A percentile compares a stretch with the other conserved stretches of the same genome.
Evolutionary conservation across 148 eudicot species (phyloP).

Genomic region (Diospyros lotus): DNA sequence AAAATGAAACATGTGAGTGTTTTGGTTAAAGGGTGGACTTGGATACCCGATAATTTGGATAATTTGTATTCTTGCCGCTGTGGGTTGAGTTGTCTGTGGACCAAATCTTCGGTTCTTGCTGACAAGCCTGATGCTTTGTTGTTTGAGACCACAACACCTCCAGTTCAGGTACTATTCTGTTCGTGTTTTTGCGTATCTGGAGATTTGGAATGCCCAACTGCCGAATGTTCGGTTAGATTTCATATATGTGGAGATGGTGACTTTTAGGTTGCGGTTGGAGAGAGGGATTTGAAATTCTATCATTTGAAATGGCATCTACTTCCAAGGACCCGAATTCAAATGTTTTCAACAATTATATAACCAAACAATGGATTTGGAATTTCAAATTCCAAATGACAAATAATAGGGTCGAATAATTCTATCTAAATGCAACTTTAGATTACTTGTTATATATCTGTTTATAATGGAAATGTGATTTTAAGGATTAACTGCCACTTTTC

Average conservation of each 20-base stretch:
- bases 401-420: too few relatives aligned
- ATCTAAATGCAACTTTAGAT: too few relatives aligned
- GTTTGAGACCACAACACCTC: constrained; percentile 79
- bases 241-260: not conserved
- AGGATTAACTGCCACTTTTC: too few relatives aligned
- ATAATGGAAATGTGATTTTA: too few relatives aligned
- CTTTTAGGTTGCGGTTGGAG: not conserved
- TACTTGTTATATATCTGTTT: too few relatives aligned
- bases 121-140: constrained; percentile 90
- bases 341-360: too few relatives aligned
- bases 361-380: too few relatives aligned
- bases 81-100: constrained; percentile 90
- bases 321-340: too few relatives aligned
- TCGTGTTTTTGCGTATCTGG: not conserved
- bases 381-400: too few relatives aligned
- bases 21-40: constrained; percentile 92
- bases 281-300: too few relatives aligned
- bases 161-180: constrained; percentile 48
- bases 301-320: too few relatives aligned
- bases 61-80: constrained; percentile 76
- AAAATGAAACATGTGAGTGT: constrained; percentile 67
- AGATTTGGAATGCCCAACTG: not conserved
- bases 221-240: not conserved
- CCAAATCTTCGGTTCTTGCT: constrained; percentile 74
- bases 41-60: constrained; percentile 96